Evolutionary conservation across 768 basidiomycete species (phyloP).

Genomic region (Rhodosporidiobolus odoratus): DNA sequence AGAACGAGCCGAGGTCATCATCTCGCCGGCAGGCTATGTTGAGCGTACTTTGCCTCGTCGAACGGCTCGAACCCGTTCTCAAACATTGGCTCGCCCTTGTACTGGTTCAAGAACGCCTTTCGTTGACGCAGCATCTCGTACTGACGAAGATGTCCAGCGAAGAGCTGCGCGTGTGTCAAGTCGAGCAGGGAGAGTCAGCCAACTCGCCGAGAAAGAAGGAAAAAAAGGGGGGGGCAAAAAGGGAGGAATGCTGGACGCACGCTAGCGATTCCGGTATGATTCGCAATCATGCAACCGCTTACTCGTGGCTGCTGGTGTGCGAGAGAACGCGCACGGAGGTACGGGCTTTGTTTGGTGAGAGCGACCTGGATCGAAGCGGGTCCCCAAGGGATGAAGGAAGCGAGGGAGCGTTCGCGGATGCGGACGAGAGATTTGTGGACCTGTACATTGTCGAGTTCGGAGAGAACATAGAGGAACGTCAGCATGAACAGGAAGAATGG

Average conservation of each 20-base stretch:
- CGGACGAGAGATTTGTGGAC: conserved; percentile 95
- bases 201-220: neutral
- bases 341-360: conserved; percentile 81
- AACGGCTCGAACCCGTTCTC: conserved; percentile 90
- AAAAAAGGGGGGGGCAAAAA: conserved; percentile 52
- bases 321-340: conserved; percentile 50
- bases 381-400: conserved; percentile 99
- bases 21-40: too few species aligned
- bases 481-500: too few species aligned
- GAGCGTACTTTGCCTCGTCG: conserved; percentile 80
- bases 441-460: conserved; percentile 48
- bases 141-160: conserved; percentile 92
- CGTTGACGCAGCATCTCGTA: conserved; percentile 79
- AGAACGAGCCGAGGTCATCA: neutral
- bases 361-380: conserved; percentile 98
- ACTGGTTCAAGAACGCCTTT: conserved; percentile 93
- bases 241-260: neutral
- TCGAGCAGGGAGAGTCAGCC: neutral
- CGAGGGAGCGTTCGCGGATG: conserved; percentile 91
- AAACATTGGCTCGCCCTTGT: conserved; percentile 95
- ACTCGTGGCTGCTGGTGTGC: conserved; percentile 17
- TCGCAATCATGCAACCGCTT: conserved; percentile 70
- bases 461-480: too few species aligned
- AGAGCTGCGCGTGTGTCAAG: conserved; percentile 56
- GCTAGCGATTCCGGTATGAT: conserved; percentile 97